phyloP scores from a whole-genome alignment of 352 stramenopile species.

The Globisporangium paroecandrum region DNA sequence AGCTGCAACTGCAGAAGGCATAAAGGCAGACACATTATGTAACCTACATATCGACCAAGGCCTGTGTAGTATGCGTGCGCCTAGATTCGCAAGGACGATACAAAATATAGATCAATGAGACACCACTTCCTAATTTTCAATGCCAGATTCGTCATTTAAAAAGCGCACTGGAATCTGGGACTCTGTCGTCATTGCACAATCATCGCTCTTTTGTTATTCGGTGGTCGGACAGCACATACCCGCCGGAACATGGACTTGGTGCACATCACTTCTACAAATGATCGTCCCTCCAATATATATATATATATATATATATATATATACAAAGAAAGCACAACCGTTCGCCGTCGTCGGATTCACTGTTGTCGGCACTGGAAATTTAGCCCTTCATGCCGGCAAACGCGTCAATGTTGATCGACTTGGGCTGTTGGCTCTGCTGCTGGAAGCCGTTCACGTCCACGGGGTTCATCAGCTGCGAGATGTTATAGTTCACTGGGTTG shows the following conservation, averaged over 20 bases:
- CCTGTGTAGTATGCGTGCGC: neutral
- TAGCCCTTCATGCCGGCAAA: slow-evolving; percentile 59
- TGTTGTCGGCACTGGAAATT: neutral
- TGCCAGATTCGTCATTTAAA: neutral
- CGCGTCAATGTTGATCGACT: slow-evolving; percentile 82
- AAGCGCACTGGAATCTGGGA: neutral
- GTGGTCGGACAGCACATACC: neutral
- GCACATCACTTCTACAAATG: neutral
- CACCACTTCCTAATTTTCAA: neutral
- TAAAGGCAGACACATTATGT: neutral
- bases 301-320: neutral
- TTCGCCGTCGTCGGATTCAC: neutral
- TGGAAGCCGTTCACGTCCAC: slow-evolving; percentile 48
- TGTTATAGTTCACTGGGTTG: slow-evolving; percentile 69
- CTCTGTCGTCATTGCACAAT: neutral
- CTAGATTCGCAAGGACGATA: no score
- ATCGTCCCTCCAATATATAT: neutral
- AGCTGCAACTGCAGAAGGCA: neutral
- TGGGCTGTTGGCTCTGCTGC: slow-evolving; percentile 29
- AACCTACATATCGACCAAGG: neutral
- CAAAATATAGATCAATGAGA: no score
- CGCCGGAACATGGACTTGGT: neutral
- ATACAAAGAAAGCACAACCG: neutral
- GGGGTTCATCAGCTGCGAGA: slow-evolving; percentile 82
- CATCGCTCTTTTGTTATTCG: neutral